Percentiles rank a stretch among this genome's conserved stretches.
phyloP scores from a whole-genome alignment of 1,139 yeast genomes.

The Suhomyces guaymorum region DNA sequence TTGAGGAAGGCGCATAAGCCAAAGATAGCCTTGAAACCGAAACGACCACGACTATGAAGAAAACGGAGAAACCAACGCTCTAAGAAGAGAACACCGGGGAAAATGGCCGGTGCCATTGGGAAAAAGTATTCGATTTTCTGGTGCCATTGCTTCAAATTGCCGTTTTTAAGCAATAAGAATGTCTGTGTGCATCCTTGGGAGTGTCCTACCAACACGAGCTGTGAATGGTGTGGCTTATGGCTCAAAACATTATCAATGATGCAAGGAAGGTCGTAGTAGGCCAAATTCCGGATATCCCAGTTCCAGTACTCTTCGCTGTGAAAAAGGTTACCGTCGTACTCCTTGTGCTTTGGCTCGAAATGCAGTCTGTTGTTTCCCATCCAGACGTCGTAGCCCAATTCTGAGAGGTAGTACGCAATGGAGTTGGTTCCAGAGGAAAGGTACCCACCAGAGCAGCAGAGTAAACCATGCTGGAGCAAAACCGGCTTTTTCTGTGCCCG shows the following conservation, averaged over 20 bases:
- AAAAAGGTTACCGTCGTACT: conserved; percentile 42
- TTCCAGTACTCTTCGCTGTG: conserved; percentile 63
- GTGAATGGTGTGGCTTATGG: conserved; percentile 42
- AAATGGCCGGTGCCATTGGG: conserved; percentile 88
- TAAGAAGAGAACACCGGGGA: conserved; percentile 72
- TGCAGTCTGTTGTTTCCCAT: conserved; percentile 90
- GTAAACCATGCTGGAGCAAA: conserved; percentile 77
- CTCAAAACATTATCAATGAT: conserved; percentile 60
- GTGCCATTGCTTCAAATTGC: conserved; percentile 32
- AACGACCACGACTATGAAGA: conserved; percentile 43
- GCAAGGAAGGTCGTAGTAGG: conserved; percentile 72
- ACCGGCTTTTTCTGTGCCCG: conserved; percentile 54
- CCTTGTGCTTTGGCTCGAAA: conserved; percentile 63
- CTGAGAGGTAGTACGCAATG: conserved; percentile 61
- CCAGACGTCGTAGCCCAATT: conserved; percentile 87
- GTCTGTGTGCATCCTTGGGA: conserved; percentile 94
- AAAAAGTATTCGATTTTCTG: conserved; percentile 64
- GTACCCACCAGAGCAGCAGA: conserved; percentile 85
- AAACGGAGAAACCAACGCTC: conserved; percentile 58
- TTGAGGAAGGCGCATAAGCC: conserved; percentile 66
- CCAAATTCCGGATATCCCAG: conserved; percentile 87
- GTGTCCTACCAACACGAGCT: conserved; percentile 72
- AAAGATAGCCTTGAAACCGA: conserved; percentile 48
- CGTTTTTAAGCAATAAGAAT: conserved; percentile 54
- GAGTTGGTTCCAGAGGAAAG: conserved; percentile 77